phyloP scores from a whole-genome alignment of 2,329 filamentous ascomycete genomes.

The Cryphonectria naterciae region DNA sequence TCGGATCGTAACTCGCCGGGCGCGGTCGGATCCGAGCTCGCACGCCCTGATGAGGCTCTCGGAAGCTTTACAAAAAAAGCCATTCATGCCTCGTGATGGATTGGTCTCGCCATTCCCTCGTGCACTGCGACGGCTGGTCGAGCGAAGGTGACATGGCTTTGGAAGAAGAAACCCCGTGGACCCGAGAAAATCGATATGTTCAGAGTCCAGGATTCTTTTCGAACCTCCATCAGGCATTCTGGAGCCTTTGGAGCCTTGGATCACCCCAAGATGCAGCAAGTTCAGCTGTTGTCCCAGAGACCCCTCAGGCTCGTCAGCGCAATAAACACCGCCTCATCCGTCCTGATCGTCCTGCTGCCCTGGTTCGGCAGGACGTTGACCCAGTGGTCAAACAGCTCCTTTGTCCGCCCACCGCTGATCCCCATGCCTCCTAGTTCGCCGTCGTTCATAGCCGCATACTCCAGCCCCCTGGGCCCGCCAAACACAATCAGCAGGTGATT shows the following conservation, averaged over 20 bases:
- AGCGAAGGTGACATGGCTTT: neutral
- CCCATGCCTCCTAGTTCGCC: constrained; percentile 60
- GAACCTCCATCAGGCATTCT: neutral
- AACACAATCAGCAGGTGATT: constrained; percentile 79
- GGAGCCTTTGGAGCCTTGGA: neutral
- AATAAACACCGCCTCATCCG: constrained; percentile 82
- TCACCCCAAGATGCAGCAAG: neutral
- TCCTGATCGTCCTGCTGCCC: constrained; percentile 80
- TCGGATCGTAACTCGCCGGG: neutral
- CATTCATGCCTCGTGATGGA: neutral
- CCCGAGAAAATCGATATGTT: neutral
- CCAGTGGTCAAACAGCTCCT: constrained; percentile 81
- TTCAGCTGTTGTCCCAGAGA: constrained; percentile 51
- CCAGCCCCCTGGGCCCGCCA: constrained; percentile 79
- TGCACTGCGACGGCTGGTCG: neutral
- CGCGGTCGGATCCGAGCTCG: neutral
- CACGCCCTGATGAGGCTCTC: neutral
- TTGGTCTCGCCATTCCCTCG: neutral
- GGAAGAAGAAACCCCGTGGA: neutral
- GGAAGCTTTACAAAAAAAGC: neutral
- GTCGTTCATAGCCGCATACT: constrained; percentile 71
- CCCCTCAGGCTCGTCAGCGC: constrained; percentile 70
- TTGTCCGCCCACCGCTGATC: constrained; percentile 65
- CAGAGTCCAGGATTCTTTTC: neutral
- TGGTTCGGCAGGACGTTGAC: constrained; percentile 80